Base-by-base conservation (phyloP, 768 basidiomycete species). In the Suillus variegatus region DNA sequence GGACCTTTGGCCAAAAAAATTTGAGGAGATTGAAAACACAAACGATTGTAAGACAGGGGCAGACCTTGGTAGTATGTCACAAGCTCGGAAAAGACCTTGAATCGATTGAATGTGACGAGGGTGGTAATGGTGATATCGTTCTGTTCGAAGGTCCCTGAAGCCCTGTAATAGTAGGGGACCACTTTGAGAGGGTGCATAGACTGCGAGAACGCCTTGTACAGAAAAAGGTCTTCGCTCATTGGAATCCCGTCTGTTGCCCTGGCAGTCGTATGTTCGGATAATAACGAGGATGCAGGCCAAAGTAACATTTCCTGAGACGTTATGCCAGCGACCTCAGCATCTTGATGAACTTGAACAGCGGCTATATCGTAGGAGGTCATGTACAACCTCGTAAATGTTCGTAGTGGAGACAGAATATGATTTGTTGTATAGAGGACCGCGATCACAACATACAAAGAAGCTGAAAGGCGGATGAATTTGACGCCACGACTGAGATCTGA, bases 111-210 rank as follows among this genome's bases (percentile, higher is more conserved):
- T 3, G 94, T 95, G 43, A 95, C 88, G 40, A 94, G 82, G 0
- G 94, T 95, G 1, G 94, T 92, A 63, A 95, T 87, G 2, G 94
- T 95, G 61, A 95, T 87, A 67, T 94, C 93, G 44, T 89, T 84
- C 38, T 76, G 70, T 57, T 86, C 82, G 67, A 89, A 84, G 13
- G 72, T 69, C 3, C 83, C 84, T 13, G 82, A 81, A 3, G 90
- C 91, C 61, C 86, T 85, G 74, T 92, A 93, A 76, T 90, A 94
- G 78, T 89, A 95, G 0, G 94, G 94, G 25, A 92, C 82, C 62
- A 94, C 86, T 68, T 87, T 87, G 71, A 84, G 89, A 1, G 93
- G 93, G 44, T 85, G 84, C 84, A 91, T 86, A 25, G 86, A 86
- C 63, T 81, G 81, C 6, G 89, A 78, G 69, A 93, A 92, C 4